Base-by-base conservation (phyloP, 257 asterid species). In the Jaltomata sinuosa region DNA sequence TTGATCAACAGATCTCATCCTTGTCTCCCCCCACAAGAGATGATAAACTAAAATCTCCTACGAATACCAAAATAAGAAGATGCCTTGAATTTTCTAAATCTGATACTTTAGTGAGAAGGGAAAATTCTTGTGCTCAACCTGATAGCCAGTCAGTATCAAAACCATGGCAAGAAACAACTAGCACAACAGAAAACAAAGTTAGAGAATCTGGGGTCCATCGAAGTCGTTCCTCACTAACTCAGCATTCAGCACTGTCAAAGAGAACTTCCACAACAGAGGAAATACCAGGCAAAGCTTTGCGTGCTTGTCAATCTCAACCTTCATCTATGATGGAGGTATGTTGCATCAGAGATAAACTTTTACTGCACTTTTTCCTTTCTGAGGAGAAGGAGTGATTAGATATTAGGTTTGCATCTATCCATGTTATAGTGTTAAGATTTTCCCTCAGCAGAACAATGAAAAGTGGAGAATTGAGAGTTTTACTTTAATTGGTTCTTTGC, bases 301-400 rank as follows among this genome's bases (percentile, higher is more conserved):
- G 93, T 54, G 93, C 97, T 25, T 97, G 97, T 82, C 94, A 94
- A 82, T 97, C 98, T 85, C 98, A 95, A 72, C 98, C 99, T 6
- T 85, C 93, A 85, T 94, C 97, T 84, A 92, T 93, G 96, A 88
- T 88, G 91, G 97, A 95, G 99, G 99, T 97, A 90, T 1, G 61
- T 71, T 84, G 83, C 19, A 16, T 74, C 54, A 64, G 72, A 53
- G 47, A 77, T 45, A 85, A 50, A 21, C 36, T 15, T 25, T 40
- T 32, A 32, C 27, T 59, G 36, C 49, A n/a, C 27, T 52, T 79
- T 31, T 31, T 52, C 29, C 68, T 52, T 9, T 11, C n/a, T 71
- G 54, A n/a, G 3, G 12, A 8, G 29, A 72, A 40, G 55, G 34
- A 72, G 18, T 6, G n/a, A 42, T n/a, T 21, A 71, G 19, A 11